Percentiles rank a stretch among this genome's conserved stretches.
These are phyloP conservation scores for Thuja plicata DNA, from an alignment of 83 land plant genomes.

Conservation along the genomic window DNA sequence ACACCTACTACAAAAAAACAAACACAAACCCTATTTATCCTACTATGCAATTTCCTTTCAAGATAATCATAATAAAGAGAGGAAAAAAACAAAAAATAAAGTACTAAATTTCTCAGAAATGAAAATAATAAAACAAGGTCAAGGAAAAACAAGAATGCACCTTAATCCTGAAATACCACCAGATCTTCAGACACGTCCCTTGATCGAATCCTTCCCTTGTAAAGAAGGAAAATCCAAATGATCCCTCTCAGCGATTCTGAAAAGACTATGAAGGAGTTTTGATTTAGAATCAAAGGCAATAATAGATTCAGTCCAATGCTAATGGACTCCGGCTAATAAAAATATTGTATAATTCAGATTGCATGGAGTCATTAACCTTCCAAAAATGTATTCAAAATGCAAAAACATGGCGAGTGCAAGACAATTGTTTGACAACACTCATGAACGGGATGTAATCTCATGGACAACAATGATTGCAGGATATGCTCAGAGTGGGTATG, in stretches of 20 bases:
- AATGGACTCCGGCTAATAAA: neutral
- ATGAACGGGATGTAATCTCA: too few species aligned
- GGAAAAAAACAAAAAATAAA: neutral
- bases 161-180: neutral
- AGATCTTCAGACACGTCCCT: neutral
- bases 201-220: neutral
- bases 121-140: neutral
- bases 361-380: neutral
- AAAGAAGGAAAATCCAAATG: neutral
- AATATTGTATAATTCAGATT: neutral
- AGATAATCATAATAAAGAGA: neutral
- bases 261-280: neutral
- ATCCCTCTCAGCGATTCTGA: neutral
- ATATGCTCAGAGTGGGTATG: too few species aligned
- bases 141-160: neutral
- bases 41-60: neutral
- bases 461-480: too few species aligned
- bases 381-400: too few species aligned
- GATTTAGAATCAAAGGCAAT: neutral
- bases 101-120: neutral
- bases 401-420: too few species aligned
- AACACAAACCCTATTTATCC: neutral
- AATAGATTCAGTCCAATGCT: neutral
- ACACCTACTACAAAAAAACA: neutral
- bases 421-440: too few species aligned